Percentiles rank a stretch among this genome's conserved stretches.
These are phyloP conservation scores for Typha latifolia DNA, from an alignment of 176 grass and related monocot genomes.

Conservation along the genomic window DNA sequence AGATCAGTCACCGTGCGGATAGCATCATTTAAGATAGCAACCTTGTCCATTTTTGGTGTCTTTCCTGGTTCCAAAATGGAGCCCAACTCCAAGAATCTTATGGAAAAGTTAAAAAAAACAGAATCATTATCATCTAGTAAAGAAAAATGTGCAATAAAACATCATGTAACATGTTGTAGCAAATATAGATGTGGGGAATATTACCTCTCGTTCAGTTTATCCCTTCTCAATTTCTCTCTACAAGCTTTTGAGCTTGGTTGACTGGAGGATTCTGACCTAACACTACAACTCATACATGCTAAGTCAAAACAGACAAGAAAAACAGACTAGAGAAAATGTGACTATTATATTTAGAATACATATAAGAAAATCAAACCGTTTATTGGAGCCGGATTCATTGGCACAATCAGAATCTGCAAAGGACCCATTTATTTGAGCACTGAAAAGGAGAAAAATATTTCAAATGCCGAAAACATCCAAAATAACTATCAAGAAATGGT, in stretches of 20 bases:
- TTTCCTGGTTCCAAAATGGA: slow-evolving; percentile 79
- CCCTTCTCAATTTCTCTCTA: slow-evolving; percentile 87
- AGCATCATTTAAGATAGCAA: slow-evolving; percentile 90
- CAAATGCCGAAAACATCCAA: slow-evolving; percentile 3
- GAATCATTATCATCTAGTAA: neutral
- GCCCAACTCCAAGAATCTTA: slow-evolving; percentile 84
- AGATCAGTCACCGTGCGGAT: slow-evolving; percentile 61
- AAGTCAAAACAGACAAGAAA: slow-evolving; percentile 14
- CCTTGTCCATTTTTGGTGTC: slow-evolving; percentile 87
- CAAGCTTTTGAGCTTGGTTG: slow-evolving; percentile 85
- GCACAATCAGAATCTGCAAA: slow-evolving; percentile 34
- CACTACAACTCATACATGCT: slow-evolving; percentile 33
- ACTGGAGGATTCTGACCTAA: slow-evolving; percentile 49
- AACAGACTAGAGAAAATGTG: neutral
- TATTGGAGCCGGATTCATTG: slow-evolving; percentile 56
- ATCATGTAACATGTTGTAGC: slow-evolving; percentile 1
- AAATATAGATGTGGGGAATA: neutral
- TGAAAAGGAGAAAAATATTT: slow-evolving; percentile 21
- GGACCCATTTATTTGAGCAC: slow-evolving; percentile 50
- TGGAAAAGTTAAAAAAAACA: slow-evolving; percentile 13
- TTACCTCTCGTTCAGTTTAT: slow-evolving; percentile 84
- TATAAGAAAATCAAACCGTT: slow-evolving; percentile 53
- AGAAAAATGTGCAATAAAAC: slow-evolving; percentile 5
- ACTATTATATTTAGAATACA: neutral
- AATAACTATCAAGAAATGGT: slow-evolving; percentile 1